Evolutionary conservation across 768 basidiomycete species (phyloP).

Genomic region (Tulasnella sp.): DNA sequence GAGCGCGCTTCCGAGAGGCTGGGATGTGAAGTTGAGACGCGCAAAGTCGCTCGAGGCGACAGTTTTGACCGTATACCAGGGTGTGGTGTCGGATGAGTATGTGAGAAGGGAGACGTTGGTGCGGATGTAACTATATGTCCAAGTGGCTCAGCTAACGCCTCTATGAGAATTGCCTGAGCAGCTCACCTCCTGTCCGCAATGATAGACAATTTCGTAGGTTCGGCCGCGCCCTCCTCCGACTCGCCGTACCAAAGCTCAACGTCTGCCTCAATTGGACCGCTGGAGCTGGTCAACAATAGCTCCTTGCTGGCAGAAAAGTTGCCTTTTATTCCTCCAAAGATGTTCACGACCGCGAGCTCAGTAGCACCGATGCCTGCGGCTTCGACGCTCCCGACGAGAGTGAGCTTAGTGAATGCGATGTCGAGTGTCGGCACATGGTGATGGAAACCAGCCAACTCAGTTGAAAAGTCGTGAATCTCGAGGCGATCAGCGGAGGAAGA

Average conservation of each 20-base stretch:
- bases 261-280: neutral
- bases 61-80: neutral
- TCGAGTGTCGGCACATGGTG: neutral
- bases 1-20: neutral
- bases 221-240: neutral
- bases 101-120: constrained; percentile 6
- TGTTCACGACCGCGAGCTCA: neutral
- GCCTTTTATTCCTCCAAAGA: neutral
- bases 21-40: constrained; percentile 1
- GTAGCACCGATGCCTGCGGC: neutral
- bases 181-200: neutral
- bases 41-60: neutral
- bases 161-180: neutral
- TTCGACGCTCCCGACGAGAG: neutral
- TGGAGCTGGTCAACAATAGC: neutral
- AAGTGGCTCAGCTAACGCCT: neutral
- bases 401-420: neutral
- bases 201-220: neutral
- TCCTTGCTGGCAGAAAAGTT: neutral
- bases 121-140: neutral
- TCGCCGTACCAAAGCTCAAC: neutral
- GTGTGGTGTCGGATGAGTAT: neutral
- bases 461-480: constrained; percentile 1
- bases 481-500: neutral
- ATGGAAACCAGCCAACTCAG: neutral